Percentiles rank a stretch among this genome's conserved stretches.
These are phyloP conservation scores for Eudorina sp. DNA, from an alignment of 139 green algal genomes.

Conservation along the genomic window DNA sequence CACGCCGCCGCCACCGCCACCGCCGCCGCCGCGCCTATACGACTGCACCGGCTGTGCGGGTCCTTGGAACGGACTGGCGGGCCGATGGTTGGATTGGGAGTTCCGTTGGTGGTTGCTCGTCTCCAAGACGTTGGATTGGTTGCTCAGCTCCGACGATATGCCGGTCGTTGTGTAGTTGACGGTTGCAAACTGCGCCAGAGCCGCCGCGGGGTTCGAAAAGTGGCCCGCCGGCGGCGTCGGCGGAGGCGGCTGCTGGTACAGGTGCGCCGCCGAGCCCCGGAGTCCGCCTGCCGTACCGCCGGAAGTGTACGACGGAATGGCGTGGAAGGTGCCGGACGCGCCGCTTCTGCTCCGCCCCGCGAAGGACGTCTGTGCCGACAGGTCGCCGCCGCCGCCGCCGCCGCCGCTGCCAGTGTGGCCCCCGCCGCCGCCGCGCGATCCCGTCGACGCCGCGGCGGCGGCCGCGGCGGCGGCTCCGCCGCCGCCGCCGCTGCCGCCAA, in stretches of 20 bases:
- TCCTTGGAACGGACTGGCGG: neutral
- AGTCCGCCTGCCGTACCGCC: neutral
- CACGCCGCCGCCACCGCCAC: neutral
- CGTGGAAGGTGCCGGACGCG: neutral
- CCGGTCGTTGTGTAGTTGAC: too few species aligned
- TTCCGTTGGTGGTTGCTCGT: neutral
- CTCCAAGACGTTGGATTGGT: neutral
- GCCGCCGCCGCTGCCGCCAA: neutral
- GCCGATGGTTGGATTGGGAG: neutral
- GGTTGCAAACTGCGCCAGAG: neutral
- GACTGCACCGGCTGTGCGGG: neutral
- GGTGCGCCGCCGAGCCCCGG: slow-evolving; percentile 8
- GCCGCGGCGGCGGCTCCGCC: neutral
- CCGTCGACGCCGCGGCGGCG: neutral
- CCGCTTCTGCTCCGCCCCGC: neutral
- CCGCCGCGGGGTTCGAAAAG: neutral
- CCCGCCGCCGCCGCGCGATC: too few species aligned
- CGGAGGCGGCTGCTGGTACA: slow-evolving; percentile 35
- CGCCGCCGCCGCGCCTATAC: neutral
- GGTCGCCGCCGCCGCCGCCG: neutral
- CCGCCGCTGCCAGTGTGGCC: too few species aligned
- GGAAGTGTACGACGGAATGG: neutral
- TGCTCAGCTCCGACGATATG: neutral
- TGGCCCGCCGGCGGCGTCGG: neutral
- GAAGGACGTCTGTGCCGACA: neutral